Evolutionary conservation across 331 rosid genomes (phyloP).

Genomic region (Rhamnella rubrinervis): DNA sequence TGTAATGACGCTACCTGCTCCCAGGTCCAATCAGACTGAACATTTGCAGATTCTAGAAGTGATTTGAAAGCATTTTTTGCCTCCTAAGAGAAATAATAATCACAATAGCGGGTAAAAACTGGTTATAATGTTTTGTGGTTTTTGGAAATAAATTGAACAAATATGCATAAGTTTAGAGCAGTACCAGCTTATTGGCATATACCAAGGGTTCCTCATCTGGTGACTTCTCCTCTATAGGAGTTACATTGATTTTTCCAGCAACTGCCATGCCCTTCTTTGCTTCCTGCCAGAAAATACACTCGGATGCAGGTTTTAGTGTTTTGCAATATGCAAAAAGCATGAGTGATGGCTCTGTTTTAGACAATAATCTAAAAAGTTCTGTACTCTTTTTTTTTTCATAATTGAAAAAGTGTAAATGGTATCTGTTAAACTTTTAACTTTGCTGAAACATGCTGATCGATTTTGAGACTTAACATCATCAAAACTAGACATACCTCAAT

Average conservation of each 20-base stretch:
- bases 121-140: background rate
- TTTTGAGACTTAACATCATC: slow-evolving; percentile 1
- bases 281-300: slow-evolving; percentile 54
- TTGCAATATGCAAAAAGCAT: background rate
- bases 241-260: slow-evolving; percentile 63
- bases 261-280: slow-evolving; percentile 65
- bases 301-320: background rate
- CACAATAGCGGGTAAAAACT: background rate
- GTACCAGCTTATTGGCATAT: slow-evolving; percentile 87
- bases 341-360: background rate
- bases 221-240: slow-evolving; percentile 69
- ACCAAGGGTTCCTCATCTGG: slow-evolving; percentile 72
- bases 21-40: slow-evolving; percentile 99
- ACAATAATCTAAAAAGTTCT: background rate
- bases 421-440: background rate
- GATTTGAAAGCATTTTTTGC: slow-evolving; percentile 94
- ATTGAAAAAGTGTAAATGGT: slow-evolving; percentile 2
- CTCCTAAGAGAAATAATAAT: slow-evolving; percentile 46
- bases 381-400: background rate
- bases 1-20: slow-evolving; percentile 70
- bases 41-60: slow-evolving; percentile 86
- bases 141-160: background rate
- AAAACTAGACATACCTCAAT: slow-evolving; percentile 58
- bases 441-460: slow-evolving; percentile 11
- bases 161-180: slow-evolving; percentile 21